Evolutionary conservation across 768 basidiomycete species (phyloP).

Genomic region (Auricularia cornea): DNA sequence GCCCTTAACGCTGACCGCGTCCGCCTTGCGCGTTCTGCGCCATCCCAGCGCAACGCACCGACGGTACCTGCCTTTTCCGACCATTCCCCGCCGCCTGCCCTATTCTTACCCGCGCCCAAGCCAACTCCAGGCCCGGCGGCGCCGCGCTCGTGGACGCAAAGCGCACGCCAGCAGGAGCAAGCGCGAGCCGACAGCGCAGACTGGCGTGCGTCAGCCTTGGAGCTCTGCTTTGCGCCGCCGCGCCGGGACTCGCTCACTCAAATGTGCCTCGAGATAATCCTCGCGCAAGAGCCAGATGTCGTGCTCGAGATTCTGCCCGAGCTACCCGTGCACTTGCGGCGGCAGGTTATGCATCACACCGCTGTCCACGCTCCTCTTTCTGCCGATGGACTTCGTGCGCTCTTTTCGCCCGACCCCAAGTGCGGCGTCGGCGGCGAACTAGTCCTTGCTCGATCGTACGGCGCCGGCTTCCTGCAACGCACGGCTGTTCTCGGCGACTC

Average conservation of each 20-base stretch:
- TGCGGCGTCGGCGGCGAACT: neutral
- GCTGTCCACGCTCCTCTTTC: too few species aligned
- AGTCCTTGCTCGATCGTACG: neutral
- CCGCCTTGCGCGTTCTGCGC: neutral
- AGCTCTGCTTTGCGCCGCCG: neutral
- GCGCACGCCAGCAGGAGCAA: neutral
- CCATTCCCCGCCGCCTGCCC: neutral
- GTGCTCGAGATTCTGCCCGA: neutral
- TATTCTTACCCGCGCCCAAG: neutral
- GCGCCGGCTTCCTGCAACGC: neutral
- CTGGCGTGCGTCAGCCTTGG: neutral
- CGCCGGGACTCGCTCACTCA: neutral
- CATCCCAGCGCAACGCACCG: neutral
- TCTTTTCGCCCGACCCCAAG: neutral
- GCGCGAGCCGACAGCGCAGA: neutral
- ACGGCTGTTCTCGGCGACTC: constrained; percentile 5
- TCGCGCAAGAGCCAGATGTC: neutral
- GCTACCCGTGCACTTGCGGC: neutral
- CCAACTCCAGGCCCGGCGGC: neutral
- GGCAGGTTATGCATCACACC: neutral
- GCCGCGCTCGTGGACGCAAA: neutral
- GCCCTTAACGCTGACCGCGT: neutral
- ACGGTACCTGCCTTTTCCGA: neutral
- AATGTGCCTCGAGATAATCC: neutral
- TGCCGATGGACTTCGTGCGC: too few species aligned